Evolutionary conservation across 2,329 filamentous ascomycete species (phyloP), one percentile per base, ranked within the genome.

Genomic region (Calonectria pauciramosa): DNA sequence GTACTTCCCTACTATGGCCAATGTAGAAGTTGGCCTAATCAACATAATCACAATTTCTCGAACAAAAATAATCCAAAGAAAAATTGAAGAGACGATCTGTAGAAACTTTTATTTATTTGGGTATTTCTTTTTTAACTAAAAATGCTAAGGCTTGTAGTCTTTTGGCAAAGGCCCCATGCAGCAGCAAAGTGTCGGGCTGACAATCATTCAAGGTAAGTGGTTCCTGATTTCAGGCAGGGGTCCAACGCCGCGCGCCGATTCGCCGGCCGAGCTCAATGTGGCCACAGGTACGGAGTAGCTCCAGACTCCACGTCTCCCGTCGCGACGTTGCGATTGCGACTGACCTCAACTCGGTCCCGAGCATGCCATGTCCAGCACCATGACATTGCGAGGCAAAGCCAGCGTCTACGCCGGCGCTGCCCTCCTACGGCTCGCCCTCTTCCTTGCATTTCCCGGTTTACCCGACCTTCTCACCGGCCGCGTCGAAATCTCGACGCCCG

Each of bases 401-500:
- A 85, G 86, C 82, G 90, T 98, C 73, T 98, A 96, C 83, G 89
- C 90, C 74, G 92, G 92, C 68, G 96, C 96, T 73, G 93, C 94
- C 71, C 90, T 93, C 76, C 88, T 99, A 79, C 93, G 97, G 79
- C 89, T 99, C 74, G 86, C 95, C 71, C 91, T 99, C 68, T 96
- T 96, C 84, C 89, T 93, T 73, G 89, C 93, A 72, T 98, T 98
- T 83, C 96, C 97, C 76, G 91, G 91, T 47, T 89, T 99, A 51
- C 95, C 96, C 68, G 93, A 96, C 84, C 90, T 98, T 76, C 90
- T 99, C 76, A 97, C 95, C 26, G 94, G 94, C 77, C 94, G 97
- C 83, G 97, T 98, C 81, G 97, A 99, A 89, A 94, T 99, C 82
- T 98, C 97, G 56, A 99, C 97, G 28, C 96, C 97, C 49, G 94